phyloP scores from a whole-genome alignment of 352 stramenopile species.

The Pythium chondricola region DNA sequence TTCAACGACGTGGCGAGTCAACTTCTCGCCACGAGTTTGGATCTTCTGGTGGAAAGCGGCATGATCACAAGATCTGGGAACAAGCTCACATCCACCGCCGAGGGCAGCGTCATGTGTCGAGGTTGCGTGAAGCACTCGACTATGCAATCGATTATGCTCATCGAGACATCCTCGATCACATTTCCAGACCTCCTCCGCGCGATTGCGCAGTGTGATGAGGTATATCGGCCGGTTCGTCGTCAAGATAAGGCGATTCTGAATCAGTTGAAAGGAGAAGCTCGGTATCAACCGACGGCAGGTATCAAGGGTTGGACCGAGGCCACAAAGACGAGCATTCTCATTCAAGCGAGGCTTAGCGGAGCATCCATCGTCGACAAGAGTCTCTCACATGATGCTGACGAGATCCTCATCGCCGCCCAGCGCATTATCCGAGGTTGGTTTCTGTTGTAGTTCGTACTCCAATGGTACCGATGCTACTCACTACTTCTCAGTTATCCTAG shows the following conservation, averaged over 20 bases:
- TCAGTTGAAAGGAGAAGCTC: constrained; percentile 17
- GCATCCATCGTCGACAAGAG: constrained; percentile 3
- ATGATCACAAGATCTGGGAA: constrained; percentile 16
- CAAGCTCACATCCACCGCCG: constrained; percentile 18
- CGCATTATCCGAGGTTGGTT: constrained; percentile 26
- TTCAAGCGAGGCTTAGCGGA: constrained; percentile 28
- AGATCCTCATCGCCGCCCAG: constrained; percentile 11
- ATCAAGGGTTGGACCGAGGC: constrained; percentile 11
- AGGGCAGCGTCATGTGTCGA: constrained; percentile 62
- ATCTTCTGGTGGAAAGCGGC: constrained; percentile 24
- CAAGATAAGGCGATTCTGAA: constrained; percentile 26
- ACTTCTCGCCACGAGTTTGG: background rate
- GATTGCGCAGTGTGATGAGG: constrained; percentile 23
- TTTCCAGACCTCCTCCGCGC: constrained; percentile 17
- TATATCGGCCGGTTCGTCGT: constrained; percentile 21
- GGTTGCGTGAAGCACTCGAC: constrained; percentile 51
- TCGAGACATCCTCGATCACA: constrained; percentile 1
- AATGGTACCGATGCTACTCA: background rate
- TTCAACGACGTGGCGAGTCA: background rate
- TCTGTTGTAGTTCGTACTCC: background rate
- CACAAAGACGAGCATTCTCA: constrained; percentile 29
- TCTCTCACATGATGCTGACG: constrained; percentile 15
- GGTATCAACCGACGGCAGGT: constrained; percentile 10
- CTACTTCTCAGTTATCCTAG: constrained; percentile 8
- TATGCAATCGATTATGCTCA: constrained; percentile 45